Percentiles rank a stretch among this genome's conserved stretches.
phyloP scores from a whole-genome alignment of 352 stramenopile genomes.

The Blastocystis sp. region DNA sequence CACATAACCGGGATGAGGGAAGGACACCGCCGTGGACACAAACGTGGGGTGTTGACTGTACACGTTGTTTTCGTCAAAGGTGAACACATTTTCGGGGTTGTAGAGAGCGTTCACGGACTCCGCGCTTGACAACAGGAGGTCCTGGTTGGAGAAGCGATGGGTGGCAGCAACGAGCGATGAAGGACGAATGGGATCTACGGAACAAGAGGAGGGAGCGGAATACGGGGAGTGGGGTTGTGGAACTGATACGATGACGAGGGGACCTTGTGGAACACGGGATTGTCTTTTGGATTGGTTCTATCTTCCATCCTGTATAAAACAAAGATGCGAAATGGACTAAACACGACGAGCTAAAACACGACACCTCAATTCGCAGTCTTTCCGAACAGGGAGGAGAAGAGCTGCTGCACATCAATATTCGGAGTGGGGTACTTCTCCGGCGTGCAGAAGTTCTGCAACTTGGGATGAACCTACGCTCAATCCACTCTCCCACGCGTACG shows the following conservation, averaged over 20 bases:
- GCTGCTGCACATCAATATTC: conserved; percentile 68
- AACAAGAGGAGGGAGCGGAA: background rate
- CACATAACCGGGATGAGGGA: conserved; percentile 13
- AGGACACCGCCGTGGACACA: conserved; percentile 7
- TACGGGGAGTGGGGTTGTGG: conserved; percentile 52
- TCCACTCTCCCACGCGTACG: background rate
- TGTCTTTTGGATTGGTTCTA: background rate
- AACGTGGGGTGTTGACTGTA: conserved; percentile 31
- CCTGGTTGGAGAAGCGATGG: background rate
- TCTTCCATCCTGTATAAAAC: background rate
- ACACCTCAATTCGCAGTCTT: conserved; percentile 67
- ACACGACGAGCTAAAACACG: conserved; percentile 69
- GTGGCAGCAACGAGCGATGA: background rate
- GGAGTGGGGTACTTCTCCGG: conserved; percentile 66
- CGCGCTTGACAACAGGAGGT: conserved; percentile 17
- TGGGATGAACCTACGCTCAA: conserved; percentile 68
- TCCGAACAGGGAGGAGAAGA: conserved; percentile 73
- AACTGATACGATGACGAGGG: conserved; percentile 6
- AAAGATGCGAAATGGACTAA: conserved; percentile 65
- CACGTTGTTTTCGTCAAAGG: conserved; percentile 21
- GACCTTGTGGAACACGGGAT: background rate
- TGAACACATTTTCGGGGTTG: conserved; percentile 30
- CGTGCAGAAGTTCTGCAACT: conserved; percentile 72
- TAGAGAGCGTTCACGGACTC: conserved; percentile 45
- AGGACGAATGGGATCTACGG: conserved; percentile 17